Base-by-base conservation (phyloP, 2,329 filamentous ascomycete genomes). In the Grosmannia clavigera region DNA sequence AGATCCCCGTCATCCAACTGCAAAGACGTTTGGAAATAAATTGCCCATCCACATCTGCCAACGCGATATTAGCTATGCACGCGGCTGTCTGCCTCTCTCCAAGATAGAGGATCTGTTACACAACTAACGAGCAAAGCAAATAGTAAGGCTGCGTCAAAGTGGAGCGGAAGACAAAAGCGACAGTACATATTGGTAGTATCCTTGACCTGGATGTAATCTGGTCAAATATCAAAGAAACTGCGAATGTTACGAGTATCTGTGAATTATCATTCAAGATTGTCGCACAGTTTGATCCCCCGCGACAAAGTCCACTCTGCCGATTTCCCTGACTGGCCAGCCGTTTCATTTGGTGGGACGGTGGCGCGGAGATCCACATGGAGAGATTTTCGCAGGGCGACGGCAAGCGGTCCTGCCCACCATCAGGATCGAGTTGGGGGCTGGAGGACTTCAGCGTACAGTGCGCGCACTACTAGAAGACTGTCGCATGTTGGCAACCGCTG, bases 391-490 rank as follows among this genome's bases (percentile, higher is more conserved):
- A 64, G 57, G 63, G 63, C 61, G 55, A 65, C 63, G 63, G 63
- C 63, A 60, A 59, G 59, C 63, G 63, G 63, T 65, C 63, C 62
- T 65, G 63, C 63, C 63, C 63, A 64, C 63, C 63, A 65, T 62
- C 59, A 63, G 51, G 22, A 14, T 7, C 7, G 19, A 14, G 16
- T 12, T 12, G 46, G 56, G 33, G 31, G 31, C 33, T 27, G 51
- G 14, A 29, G 51, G 27, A 29, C 52, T 35, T 55, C 27, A 3
- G 50, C 31, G 3, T 33, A 29, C 35, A 40, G 55, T 56, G 55
- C 33, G 40, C 40, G 50, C 33, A 50, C 55, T 46, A 43, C 48
- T 12, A 6, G n/a, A 9, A 22, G 2, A 55, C 38, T 43, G 55
- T 38, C 12, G 16, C 25, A 5, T 51, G 2, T 31, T 27, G n/a